A percentile compares a stretch with the other conserved stretches of the same genome.
Evolutionary conservation across 306 rosid species (phyloP).

Genomic region (Sophora flavescens): DNA sequence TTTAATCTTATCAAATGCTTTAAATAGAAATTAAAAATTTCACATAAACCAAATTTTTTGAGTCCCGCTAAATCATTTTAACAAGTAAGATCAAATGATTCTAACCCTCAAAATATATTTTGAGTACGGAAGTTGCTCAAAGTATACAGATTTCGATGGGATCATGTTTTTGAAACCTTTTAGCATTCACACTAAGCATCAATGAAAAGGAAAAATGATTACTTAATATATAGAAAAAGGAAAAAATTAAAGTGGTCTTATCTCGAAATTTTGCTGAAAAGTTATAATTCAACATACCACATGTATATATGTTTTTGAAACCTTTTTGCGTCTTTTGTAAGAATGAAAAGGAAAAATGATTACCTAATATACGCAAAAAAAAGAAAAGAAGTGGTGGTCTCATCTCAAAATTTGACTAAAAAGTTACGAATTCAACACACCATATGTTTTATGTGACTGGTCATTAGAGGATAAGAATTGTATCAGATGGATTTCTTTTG

Average conservation of each 20-base stretch:
- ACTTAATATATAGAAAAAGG: not conserved
- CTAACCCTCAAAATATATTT: not conserved
- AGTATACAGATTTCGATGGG: not conserved
- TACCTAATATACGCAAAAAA: too few species aligned
- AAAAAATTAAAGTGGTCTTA: not conserved
- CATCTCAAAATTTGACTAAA: constrained; percentile 6
- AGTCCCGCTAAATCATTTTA: not conserved
- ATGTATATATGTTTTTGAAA: too few species aligned
- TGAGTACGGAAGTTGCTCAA: constrained; percentile 13
- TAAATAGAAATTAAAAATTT: too few species aligned
- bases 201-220: constrained; percentile 41
- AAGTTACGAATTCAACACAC: not conserved
- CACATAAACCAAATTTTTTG: not conserved
- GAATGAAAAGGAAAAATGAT: too few species aligned
- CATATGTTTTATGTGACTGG: constrained; percentile 10
- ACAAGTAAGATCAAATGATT: not conserved
- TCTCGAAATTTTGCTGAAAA: too few species aligned
- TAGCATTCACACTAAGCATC: constrained; percentile 35
- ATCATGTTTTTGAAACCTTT: constrained; percentile 1
- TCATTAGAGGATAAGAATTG: constrained; percentile 36
- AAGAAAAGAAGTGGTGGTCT: constrained; percentile 15
- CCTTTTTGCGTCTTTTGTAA: too few species aligned
- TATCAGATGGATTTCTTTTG: constrained; percentile 33
- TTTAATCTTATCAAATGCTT: too few species aligned
- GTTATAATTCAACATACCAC: too few species aligned